Evolutionary conservation across 116 monocot genomes (phyloP).

Genomic region (Papilionanthe hybrid): DNA sequence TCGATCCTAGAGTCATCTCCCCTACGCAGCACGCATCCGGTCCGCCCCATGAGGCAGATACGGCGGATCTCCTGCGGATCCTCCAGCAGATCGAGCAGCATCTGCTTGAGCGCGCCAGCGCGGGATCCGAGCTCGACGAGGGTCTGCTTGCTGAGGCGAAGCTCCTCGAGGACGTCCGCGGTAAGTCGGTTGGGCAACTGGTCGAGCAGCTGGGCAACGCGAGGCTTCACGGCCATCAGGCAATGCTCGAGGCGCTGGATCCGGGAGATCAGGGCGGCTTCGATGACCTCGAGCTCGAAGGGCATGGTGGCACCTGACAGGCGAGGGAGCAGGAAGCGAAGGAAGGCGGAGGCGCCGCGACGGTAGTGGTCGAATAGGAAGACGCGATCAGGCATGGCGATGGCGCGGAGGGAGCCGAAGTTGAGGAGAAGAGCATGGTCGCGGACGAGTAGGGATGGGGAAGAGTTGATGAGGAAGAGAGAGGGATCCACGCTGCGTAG

Average conservation of each 20-base stretch:
- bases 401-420: slow-evolving; percentile 85
- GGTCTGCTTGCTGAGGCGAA: slow-evolving; percentile 90
- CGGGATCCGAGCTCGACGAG: slow-evolving; percentile 92
- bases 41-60: slow-evolving; percentile 85
- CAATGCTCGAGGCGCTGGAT: slow-evolving; percentile 82
- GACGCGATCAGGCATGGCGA: slow-evolving; percentile 84
- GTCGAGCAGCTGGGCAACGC: slow-evolving; percentile 79
- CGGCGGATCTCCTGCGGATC: slow-evolving; percentile 88
- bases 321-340: slow-evolving; percentile 69
- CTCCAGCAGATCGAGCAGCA: slow-evolving; percentile 92
- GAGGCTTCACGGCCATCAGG: slow-evolving; percentile 85
- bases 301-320: slow-evolving; percentile 81
- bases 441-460: slow-evolving; percentile 87
- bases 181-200: slow-evolving; percentile 87
- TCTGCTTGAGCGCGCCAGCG: slow-evolving; percentile 93
- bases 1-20: slow-evolving; percentile 50
- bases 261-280: slow-evolving; percentile 90
- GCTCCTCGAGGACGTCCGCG: slow-evolving; percentile 83
- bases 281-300: slow-evolving; percentile 96
- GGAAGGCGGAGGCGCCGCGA: slow-evolving; percentile 57
- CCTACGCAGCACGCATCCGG: slow-evolving; percentile 51
- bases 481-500: slow-evolving; percentile 95
- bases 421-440: slow-evolving; percentile 89
- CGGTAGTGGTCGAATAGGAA: slow-evolving; percentile 82
- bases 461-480: slow-evolving; percentile 81